Conservation (phyloP, 2,329 filamentous ascomycete genomes). For the Paecilomyces dactylethromorphus region DNA sequence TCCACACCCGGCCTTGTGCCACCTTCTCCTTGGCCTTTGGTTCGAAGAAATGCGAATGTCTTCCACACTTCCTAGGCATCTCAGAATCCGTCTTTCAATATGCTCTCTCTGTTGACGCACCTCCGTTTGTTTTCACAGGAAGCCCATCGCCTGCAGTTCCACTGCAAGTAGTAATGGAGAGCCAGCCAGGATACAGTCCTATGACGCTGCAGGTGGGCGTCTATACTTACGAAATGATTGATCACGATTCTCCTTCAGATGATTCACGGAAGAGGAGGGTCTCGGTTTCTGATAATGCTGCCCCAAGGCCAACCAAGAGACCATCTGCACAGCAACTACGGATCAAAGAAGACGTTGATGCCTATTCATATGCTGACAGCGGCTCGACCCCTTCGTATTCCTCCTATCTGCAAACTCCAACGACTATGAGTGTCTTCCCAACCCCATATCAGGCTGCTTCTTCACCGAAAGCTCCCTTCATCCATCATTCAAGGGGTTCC, state of each 20-base stretch:
- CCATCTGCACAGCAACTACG: slow-evolving; percentile 41
- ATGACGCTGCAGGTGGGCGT: slow-evolving; percentile 51
- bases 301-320: slow-evolving; percentile 44
- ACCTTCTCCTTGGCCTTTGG: slow-evolving; percentile 70
- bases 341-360: slow-evolving; percentile 45
- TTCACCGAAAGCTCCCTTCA: slow-evolving; percentile 35
- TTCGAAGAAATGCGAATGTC: slow-evolving; percentile 63
- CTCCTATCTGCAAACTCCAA: slow-evolving; percentile 45
- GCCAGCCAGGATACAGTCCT: slow-evolving; percentile 46
- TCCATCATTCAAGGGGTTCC: slow-evolving; percentile 37
- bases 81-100: slow-evolving; percentile 61
- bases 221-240: slow-evolving; percentile 53
- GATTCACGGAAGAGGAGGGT: slow-evolving; percentile 53
- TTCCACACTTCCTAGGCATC: slow-evolving; percentile 55
- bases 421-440: slow-evolving; percentile 32
- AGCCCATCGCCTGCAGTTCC: slow-evolving; percentile 51
- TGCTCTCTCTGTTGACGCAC: slow-evolving; percentile 64
- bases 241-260: slow-evolving; percentile 31
- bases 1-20: slow-evolving; percentile 51
- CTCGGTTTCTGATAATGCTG: slow-evolving; percentile 44
- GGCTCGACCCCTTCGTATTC: slow-evolving; percentile 45
- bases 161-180: slow-evolving; percentile 55
- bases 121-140: slow-evolving; percentile 54
- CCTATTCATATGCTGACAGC: slow-evolving; percentile 47
- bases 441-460: slow-evolving; percentile 28